phyloP scores from a whole-genome alignment of 371 early-diverging fungal genomes.

The Batkoa obscura region DNA sequence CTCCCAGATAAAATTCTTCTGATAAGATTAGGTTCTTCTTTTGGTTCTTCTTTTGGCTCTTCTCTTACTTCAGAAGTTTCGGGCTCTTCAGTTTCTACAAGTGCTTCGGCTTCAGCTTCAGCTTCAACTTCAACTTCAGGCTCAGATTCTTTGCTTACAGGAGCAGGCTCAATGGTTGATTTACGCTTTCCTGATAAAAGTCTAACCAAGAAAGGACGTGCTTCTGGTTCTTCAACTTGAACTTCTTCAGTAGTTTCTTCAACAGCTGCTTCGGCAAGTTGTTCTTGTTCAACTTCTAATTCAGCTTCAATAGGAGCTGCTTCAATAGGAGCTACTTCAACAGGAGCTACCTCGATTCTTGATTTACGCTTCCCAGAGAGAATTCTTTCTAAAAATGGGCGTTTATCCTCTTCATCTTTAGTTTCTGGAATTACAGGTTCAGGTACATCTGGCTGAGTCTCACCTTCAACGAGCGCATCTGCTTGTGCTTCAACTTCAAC shows the following conservation, averaged over 20 bases:
- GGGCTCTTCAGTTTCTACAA: too few species aligned
- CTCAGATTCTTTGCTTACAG: too few species aligned
- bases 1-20: too few species aligned
- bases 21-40: too few species aligned
- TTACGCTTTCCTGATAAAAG: constrained; percentile 1
- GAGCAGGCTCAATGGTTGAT: not conserved
- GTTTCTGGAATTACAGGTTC: too few species aligned
- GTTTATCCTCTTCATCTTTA: not conserved
- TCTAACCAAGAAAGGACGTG: constrained; percentile 2
- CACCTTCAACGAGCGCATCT: not conserved
- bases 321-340: not conserved
- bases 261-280: not conserved
- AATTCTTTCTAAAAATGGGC: not conserved
- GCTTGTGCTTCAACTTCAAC: not conserved
- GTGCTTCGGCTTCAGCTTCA: not conserved
- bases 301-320: constrained; percentile 1
- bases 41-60: too few species aligned
- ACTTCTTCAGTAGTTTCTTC: not conserved
- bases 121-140: too few species aligned
- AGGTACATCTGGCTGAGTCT: too few species aligned
- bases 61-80: too few species aligned
- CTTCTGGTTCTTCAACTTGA: not conserved
- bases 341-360: not conserved
- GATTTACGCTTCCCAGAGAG: constrained; percentile 3
- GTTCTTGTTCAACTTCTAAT: not conserved